Base-by-base conservation (phyloP, 2,329 filamentous ascomycete species). In the Stagonosporopsis rhizophila region DNA sequence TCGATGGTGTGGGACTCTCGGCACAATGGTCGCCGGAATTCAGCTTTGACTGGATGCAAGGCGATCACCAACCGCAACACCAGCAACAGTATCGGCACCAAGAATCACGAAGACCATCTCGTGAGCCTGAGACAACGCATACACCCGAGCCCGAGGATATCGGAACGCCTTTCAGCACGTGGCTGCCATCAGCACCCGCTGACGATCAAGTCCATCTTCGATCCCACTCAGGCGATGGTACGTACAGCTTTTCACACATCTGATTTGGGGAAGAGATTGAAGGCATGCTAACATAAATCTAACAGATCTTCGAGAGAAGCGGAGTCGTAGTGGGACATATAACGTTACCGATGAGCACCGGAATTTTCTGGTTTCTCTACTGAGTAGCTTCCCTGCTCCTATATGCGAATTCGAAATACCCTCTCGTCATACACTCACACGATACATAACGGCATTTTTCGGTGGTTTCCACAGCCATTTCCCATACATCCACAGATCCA, bases 401-500 rank as follows among this genome's bases (percentile, higher is more conserved):
- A 69, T 71, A 20, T 61, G 64, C 2, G 47, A 60, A 8, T 73
- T 71, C n/a, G 64, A 65, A 25, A 67, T 73, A 17, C 70, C 70
- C 1, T 73, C 70, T 3, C 64, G 69, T 15, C 69, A 72, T 51
- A 62, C 70, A 9, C 56, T 72, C 15, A 70, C 70, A 2, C 62
- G 70, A 23, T 72, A 73, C 37, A 67, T 73, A 20, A 72, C 68
- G 2, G 69, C 68, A 7, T 73, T 71, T 46, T 73, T 73, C 25
- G 44, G 59, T 2, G 60, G 73, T 30, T 75, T 73, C 37, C 71
- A 74, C 15, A 68, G 67, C 11, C 71, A 74, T 46, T 70, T 72
- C 15, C 71, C 71, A 0, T 73, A 74, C 50, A 69, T 75, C 14
- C 71, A 75, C 38, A 57, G 60, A 35, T 69, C 71, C 4, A 75